A percentile compares a stretch with the other conserved stretches of the same genome.
Evolutionary conservation across 2,329 filamentous ascomycete species (phyloP).

Genomic region (Coniosporium tulheliwenetii): DNA sequence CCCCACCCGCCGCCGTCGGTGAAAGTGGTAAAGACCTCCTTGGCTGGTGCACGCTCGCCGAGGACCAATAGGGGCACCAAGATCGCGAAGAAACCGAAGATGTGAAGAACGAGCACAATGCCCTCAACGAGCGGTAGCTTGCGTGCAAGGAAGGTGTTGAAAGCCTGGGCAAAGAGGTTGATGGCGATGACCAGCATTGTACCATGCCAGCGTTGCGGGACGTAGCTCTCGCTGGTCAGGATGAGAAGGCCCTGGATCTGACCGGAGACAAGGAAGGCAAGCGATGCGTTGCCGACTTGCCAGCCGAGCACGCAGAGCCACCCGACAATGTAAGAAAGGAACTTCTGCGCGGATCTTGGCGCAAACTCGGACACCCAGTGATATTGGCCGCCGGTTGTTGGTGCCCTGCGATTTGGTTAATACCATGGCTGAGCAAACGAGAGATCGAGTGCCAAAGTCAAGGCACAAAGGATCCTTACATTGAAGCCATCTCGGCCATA

Average conservation of each 20-base stretch:
- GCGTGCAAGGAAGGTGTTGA: slow-evolving; percentile 13
- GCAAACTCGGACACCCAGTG: slow-evolving; percentile 11
- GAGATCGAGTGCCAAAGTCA: not conserved
- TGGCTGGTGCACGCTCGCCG: slow-evolving; percentile 11
- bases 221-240: slow-evolving; percentile 25
- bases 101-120: slow-evolving; percentile 14
- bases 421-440: not conserved
- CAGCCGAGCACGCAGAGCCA: slow-evolving; percentile 20
- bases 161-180: slow-evolving; percentile 9
- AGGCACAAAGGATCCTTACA: slow-evolving; percentile 5
- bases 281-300: slow-evolving; percentile 28
- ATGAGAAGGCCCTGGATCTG: slow-evolving; percentile 30
- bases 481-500: slow-evolving; percentile 2
- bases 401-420: not conserved
- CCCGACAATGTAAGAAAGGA: slow-evolving; percentile 10
- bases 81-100: slow-evolving; percentile 15
- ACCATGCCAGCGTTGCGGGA: slow-evolving; percentile 13
- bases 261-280: slow-evolving; percentile 26
- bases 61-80: slow-evolving; percentile 13
- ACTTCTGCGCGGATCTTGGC: slow-evolving; percentile 9
- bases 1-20: slow-evolving; percentile 10
- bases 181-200: slow-evolving; percentile 7
- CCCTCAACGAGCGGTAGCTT: slow-evolving; percentile 15
- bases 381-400: not conserved
- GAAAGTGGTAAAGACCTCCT: slow-evolving; percentile 13